Evolutionary conservation across 179 eudicot genomes (phyloP).

Genomic region (Corrigiola litoralis): DNA sequence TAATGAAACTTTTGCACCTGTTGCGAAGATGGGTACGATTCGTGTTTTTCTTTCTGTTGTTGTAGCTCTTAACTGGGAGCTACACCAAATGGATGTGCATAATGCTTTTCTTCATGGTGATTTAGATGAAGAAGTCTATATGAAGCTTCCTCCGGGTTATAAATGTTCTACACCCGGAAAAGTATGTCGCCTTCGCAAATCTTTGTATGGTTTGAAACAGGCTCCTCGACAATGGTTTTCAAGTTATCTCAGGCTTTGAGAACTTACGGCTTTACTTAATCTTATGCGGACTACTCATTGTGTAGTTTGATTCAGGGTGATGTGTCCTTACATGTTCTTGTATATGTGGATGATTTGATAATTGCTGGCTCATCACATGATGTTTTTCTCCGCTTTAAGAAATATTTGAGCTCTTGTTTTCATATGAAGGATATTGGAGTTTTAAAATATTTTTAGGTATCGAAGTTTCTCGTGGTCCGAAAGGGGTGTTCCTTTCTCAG

Average conservation of each 20-base stretch:
- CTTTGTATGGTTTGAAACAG: neutral
- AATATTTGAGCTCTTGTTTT: too few species aligned
- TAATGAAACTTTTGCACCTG: neutral
- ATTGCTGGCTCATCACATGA: neutral
- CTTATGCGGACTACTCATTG: neutral
- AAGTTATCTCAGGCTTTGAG: neutral
- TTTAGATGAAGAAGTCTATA: neutral
- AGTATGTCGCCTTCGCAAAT: neutral
- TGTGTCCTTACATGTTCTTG: neutral
- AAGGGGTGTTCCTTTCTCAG: neutral
- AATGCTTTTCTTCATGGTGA: too few species aligned
- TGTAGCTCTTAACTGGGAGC: neutral
- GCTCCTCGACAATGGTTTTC: neutral
- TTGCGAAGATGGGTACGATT: neutral
- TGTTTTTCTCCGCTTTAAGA: neutral
- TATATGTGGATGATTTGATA: neutral
- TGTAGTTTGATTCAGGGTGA: neutral
- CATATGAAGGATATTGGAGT: neutral
- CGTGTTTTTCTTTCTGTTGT: neutral
- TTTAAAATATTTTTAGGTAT: neutral
- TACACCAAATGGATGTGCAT: neutral
- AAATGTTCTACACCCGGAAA: neutral
- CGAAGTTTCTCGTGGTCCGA: neutral
- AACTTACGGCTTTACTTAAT: neutral
- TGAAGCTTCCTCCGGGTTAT: neutral